Evolutionary conservation across 2,329 filamentous ascomycete species (phyloP), one percentile per base, ranked within the genome.

Genomic region (Sarocladium oryzae): DNA sequence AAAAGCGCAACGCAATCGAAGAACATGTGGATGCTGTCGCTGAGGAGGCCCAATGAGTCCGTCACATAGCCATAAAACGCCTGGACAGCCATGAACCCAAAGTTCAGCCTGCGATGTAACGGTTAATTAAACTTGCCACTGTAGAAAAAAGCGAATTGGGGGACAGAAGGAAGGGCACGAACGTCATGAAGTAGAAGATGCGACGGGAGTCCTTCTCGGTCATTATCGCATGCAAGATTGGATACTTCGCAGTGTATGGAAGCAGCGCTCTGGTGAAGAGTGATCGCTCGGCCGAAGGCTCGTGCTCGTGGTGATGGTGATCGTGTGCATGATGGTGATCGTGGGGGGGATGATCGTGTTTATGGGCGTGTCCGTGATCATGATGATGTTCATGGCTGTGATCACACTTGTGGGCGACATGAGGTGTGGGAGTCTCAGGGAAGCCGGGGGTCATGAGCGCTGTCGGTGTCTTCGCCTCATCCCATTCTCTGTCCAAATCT

Each of bases 21-120:
- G 62, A 99, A 92, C 93, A 99, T 99, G 70, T 99, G 93, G 56
- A 99, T 93, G 61, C 91, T 97, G 68, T 99, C 93, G 58, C 90
- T 96, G 16, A 99, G 80, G n/a, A 99, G 77, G 2, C 93, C 93
- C 4, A 99, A 74, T 0, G 93, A 99, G 58, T 95, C 91, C 3
- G 90, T 97, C 10, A 93, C 72, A 60, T 93, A 95, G 46, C 93
- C 93, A 63, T 99, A 99, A 55, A 92, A 89, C 36, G 91, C 87
- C 62, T 99, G 93, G 1, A 99, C 82, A 30, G 88, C 72, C 93
- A 99, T 99, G 67, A 99, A 99, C 6, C 76, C 78, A 59, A 99
- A 90, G 64, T 99, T 99, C 51, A 99, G 79, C 55, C 89, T 95
- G 63, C 16, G 26, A 4, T 40, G 6, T 20, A 20, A 37, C 4